Evolutionary conservation across 2,329 filamentous ascomycete species (phyloP), one percentile per base, ranked within the genome.

Genomic region (Diaporthe ampelina): DNA sequence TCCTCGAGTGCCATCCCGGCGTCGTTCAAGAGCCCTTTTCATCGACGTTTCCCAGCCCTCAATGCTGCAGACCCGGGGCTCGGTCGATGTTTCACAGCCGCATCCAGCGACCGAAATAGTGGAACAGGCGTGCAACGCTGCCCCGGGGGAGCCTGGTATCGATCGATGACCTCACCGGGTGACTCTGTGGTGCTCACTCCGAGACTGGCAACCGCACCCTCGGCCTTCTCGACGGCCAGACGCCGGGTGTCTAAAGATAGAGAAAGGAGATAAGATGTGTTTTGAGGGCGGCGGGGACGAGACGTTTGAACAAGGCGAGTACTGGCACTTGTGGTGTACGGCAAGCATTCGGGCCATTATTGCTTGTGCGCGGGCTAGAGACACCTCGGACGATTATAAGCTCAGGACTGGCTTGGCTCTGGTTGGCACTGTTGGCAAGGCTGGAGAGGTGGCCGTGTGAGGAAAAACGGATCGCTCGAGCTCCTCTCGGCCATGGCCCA

Each of bases 371-470:
- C 63, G 29, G 63, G 63, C 48, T 17, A 24, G 58, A 45, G 50
- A 3, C 67, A 57, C 45, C 63, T 67, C 63, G 63, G 45, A 67
- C 17, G 63, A 37, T 37, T 67, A 52, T 52, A 67, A 67, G 63
- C 63, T 52, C 63, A 26, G 11, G 10, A 21, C 15, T 37, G 45
- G 63, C 63, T 67, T 67, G 63, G 63, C 63, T 52, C 45, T 45
- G 24, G 58, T 45, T 43, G 58, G 58, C 37, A 43, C 4, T 43
- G 40, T 43, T 43, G 40, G 40, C 40, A 17, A 43, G 52, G 52
- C 52, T 29, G 7, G 52, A 56, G 6, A 9, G 58, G n/a, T 26
- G 5, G 13, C 5, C 35, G 24, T 24, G 61, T 24, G 43, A 35
- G 37, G n/a, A 61, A 29, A 15, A 40, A 40, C 45, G 61, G 43